A percentile compares a stretch with the other conserved stretches of the same genome.
Conservation (phyloP, 2,329 filamentous ascomycete species). For the Colletotrichum sublineola region DNA sequence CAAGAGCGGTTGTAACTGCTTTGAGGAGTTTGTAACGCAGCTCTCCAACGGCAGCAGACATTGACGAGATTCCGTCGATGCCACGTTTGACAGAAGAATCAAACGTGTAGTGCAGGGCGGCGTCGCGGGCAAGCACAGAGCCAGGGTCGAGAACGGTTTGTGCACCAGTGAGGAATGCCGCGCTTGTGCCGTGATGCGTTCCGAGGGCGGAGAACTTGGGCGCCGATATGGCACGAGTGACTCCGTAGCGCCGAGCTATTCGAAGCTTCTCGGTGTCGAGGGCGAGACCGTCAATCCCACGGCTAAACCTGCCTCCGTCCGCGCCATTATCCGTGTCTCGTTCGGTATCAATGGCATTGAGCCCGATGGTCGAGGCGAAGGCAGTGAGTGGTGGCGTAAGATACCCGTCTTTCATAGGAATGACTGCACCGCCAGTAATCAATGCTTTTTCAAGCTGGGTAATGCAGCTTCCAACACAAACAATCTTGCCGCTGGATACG, state of each 20-base stretch:
- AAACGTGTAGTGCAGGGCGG: constrained; percentile 71
- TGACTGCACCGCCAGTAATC: constrained; percentile 49
- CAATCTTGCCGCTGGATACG: constrained; percentile 66
- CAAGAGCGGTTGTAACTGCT: constrained; percentile 56
- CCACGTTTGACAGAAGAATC: constrained; percentile 60
- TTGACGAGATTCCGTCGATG: constrained; percentile 56
- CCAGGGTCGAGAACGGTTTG: constrained; percentile 59
- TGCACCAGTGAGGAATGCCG: constrained; percentile 68
- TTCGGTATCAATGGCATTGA: constrained; percentile 74
- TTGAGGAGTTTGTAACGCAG: constrained; percentile 68
- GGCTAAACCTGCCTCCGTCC: constrained; percentile 63
- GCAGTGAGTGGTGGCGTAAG: constrained; percentile 71
- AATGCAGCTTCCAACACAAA: constrained; percentile 68
- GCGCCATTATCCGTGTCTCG: constrained; percentile 65
- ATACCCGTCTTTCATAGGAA: constrained; percentile 70
- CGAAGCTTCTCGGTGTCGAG: constrained; percentile 70
- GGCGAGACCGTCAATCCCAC: constrained; percentile 69
- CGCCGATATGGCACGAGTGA: constrained; percentile 70
- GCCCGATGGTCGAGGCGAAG: constrained; percentile 71
- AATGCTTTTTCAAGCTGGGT: constrained; percentile 56
- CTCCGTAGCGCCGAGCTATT: constrained; percentile 66
- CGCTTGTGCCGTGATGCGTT: constrained; percentile 69
- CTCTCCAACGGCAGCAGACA: constrained; percentile 65
- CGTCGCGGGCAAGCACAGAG: constrained; percentile 67
- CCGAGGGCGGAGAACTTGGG: constrained; percentile 59